Base-by-base conservation (phyloP, 257 asterid species). In the Nemophila menziesii region DNA sequence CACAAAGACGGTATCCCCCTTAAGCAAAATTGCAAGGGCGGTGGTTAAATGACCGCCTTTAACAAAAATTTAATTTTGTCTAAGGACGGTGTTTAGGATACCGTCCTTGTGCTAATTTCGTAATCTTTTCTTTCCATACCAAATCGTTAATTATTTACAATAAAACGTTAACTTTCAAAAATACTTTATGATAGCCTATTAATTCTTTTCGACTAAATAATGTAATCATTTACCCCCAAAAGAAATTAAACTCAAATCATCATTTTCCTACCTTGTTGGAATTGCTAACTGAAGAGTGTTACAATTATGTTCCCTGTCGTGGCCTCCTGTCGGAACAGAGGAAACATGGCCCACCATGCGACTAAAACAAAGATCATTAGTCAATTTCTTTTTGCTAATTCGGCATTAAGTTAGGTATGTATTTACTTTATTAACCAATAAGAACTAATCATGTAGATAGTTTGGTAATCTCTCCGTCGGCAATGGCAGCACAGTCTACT, bases 271-370 rank as follows among this genome's bases (percentile, higher is more conserved):
- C 6, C 12, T 5, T 29, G 12, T 12, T 29, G 6, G 36, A 12
- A 29, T 29, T 29, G 36, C 36, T 29, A 1, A 52, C 23, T 16
- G 16, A 34, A 23, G 40, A 1, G 2, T 12, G 44, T 44, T 61
- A 43, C 65, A 51, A 51, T 29, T 16, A 11, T 34, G 61, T 13
- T 43, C 53, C 54, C 48, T 2, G 11, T 4, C 5, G 22, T 20
- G 29, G 57, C 36, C 13, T 51, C 57, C 22, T 64, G 65, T 47
- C 58, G 61, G 65, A 48, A 26, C 29, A 13, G 20, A 24, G 21
- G 65, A 57, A 49, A 59, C 70, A 56, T 36, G 49, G 29, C 15
- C 36, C 43, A 38, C 27, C 1, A 4, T 22, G 19, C 44, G 3
- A 0, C 16, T 6, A 16, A 16, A 39, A 20, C 43, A 39, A 39